Conservation (phyloP, 2,329 filamentous ascomycete species). For the Cladosporium sp. region DNA sequence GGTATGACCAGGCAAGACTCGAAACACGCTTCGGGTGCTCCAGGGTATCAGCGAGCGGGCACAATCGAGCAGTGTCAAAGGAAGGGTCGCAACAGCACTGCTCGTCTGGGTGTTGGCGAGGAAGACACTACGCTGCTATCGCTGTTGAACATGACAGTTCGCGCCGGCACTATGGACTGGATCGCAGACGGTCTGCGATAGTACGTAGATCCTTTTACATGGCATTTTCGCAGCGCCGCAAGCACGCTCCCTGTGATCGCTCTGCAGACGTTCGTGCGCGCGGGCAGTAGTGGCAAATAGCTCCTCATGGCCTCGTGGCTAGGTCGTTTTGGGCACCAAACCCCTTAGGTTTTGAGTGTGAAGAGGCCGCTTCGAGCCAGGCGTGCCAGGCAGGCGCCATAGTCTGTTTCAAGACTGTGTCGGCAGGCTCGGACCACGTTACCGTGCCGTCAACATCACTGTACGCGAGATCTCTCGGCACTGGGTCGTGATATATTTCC, state of each 20-base stretch:
- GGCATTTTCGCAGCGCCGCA: background rate
- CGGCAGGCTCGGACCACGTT: slow-evolving; percentile 10
- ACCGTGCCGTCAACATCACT: background rate
- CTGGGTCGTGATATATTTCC: background rate
- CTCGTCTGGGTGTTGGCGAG: background rate
- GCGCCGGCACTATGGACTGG: slow-evolving; percentile 2
- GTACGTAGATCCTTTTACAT: slow-evolving; percentile 6
- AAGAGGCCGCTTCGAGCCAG: background rate
- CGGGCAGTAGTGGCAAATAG: slow-evolving; percentile 3
- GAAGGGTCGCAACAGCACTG: background rate
- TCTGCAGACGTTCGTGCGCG: slow-evolving; percentile 4
- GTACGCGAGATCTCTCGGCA: background rate
- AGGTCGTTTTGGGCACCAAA: background rate
- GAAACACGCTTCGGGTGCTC: slow-evolving; percentile 10
- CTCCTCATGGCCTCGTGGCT: background rate
- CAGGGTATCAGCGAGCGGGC: slow-evolving; percentile 1
- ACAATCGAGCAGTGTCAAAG: background rate
- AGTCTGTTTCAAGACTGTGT: slow-evolving; percentile 11
- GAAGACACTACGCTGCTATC: background rate
- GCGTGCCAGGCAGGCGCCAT: slow-evolving; percentile 1
- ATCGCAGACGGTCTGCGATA: background rate
- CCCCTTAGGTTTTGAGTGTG: background rate
- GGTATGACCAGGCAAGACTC: background rate
- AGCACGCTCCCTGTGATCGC: slow-evolving; percentile 4
- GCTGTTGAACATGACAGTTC: background rate